These are phyloP conservation scores for Piper longum DNA, from an alignment of 164 flowering plant genomes.

Conservation along the genomic window DNA sequence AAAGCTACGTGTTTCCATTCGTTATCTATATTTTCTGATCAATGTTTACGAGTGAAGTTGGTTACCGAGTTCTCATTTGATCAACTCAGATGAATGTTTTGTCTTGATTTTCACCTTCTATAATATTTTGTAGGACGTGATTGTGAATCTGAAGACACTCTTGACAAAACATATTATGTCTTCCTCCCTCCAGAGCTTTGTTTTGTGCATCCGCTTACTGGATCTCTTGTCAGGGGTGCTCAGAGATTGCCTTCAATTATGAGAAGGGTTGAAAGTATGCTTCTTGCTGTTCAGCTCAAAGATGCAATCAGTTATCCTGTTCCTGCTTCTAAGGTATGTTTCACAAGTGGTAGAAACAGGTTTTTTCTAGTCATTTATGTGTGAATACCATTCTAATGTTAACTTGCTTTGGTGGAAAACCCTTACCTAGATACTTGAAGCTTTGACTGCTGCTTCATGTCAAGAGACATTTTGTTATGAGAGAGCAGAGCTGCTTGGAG, in stretches of 20 bases:
- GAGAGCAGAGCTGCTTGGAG: slow-evolving; percentile 97
- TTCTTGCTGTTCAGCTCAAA: slow-evolving; percentile 82
- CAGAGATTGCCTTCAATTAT: slow-evolving; percentile 89
- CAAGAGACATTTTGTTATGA: slow-evolving; percentile 98
- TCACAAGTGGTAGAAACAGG: neutral
- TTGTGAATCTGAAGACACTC: slow-evolving; percentile 61
- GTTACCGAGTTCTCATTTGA: neutral
- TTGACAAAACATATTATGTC: slow-evolving; percentile 88
- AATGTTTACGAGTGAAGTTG: no score
- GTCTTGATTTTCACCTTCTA: slow-evolving; percentile 1
- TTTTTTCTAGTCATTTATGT: no score
- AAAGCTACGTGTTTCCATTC: no score
- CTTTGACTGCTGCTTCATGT: slow-evolving; percentile 98
- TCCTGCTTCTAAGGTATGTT: slow-evolving; percentile 62
- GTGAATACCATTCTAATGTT: neutral
- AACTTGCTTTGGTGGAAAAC: neutral
- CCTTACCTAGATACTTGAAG: slow-evolving; percentile 70
- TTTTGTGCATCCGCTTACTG: slow-evolving; percentile 89
- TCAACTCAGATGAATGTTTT: neutral
- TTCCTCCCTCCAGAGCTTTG: slow-evolving; percentile 95
- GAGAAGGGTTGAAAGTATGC: slow-evolving; percentile 98
- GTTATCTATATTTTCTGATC: no score
- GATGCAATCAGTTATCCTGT: slow-evolving; percentile 59
- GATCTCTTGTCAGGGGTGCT: slow-evolving; percentile 91
- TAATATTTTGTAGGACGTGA: slow-evolving; percentile 26